phyloP scores from a whole-genome alignment of 1,284 basidiomycete genomes.

The Cryptococcus jaspeensis region DNA sequence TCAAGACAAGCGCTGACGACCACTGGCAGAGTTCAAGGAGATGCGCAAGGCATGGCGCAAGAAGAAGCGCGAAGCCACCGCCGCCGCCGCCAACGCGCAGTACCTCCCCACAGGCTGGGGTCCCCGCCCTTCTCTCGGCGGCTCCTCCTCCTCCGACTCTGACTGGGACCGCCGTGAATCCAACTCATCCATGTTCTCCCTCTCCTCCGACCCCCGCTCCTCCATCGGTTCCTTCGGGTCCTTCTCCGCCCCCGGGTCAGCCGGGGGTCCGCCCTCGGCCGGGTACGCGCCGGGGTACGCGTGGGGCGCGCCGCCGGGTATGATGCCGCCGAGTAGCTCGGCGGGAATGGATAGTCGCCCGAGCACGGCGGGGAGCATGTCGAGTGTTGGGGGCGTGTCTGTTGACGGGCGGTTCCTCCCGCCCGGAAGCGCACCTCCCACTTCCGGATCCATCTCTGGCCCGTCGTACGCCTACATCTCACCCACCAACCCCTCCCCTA shows the following conservation, averaged over 20 bases:
- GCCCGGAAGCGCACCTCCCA: neutral
- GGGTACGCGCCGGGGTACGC: conserved; percentile 12
- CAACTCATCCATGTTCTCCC: conserved; percentile 19
- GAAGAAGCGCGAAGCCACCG: conserved; percentile 73
- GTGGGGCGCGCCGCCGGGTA: neutral
- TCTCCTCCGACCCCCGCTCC: conserved; percentile 12
- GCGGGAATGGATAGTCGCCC: no score
- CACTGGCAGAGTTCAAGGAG: conserved; percentile 85
- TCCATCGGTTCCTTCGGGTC: conserved; percentile 8
- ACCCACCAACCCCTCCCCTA: neutral
- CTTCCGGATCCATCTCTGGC: neutral
- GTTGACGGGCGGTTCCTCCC: neutral
- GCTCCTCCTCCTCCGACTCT: conserved; percentile 26
- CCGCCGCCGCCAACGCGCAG: conserved; percentile 30
- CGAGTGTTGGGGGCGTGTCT: neutral
- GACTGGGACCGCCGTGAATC: conserved; percentile 33
- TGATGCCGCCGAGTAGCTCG: neutral
- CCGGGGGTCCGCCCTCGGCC: neutral
- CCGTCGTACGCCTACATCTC: neutral
- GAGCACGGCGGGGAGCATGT: no score
- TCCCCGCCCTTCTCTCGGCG: conserved; percentile 20
- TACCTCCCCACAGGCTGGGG: conserved; percentile 11
- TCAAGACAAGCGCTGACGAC: conserved; percentile 9
- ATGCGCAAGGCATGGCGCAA: conserved; percentile 93
- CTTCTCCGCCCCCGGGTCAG: neutral